These are phyloP conservation scores for Colletotrichum lini DNA, from an alignment of 2,329 filamentous ascomycete species.

Conservation along the genomic window DNA sequence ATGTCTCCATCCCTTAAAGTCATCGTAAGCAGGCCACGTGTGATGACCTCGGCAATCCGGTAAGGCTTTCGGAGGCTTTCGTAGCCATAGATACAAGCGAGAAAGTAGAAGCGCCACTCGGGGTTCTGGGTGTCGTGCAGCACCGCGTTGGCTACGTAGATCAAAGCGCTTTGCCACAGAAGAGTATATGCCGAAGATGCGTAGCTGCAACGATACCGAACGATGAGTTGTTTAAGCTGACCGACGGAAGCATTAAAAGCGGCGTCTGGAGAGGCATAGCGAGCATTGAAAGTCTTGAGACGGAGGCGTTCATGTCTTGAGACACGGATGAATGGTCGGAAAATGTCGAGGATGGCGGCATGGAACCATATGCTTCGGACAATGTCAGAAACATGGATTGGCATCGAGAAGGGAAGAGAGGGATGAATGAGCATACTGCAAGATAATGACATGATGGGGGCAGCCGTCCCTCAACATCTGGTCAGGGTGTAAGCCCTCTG, in stretches of 20 bases:
- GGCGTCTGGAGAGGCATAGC: slow-evolving; percentile 48
- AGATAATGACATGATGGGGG: slow-evolving; percentile 53
- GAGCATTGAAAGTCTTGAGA: slow-evolving; percentile 51
- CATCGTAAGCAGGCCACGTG: slow-evolving; percentile 54
- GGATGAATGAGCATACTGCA: slow-evolving; percentile 51
- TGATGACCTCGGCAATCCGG: slow-evolving; percentile 53
- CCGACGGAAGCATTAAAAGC: slow-evolving; percentile 53
- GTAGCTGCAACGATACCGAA: slow-evolving; percentile 53
- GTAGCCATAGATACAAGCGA: slow-evolving; percentile 57
- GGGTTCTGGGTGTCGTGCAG: slow-evolving; percentile 49
- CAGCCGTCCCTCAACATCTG: slow-evolving; percentile 47
- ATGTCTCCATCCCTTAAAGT: slow-evolving; percentile 52
- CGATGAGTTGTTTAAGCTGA: slow-evolving; percentile 56
- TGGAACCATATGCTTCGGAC: slow-evolving; percentile 57
- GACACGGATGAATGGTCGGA: slow-evolving; percentile 48
- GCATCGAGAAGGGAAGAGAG: background rate
- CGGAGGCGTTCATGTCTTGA: slow-evolving; percentile 18
- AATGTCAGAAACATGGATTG: background rate
- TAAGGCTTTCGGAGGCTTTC: slow-evolving; percentile 52
- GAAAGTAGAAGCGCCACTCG: slow-evolving; percentile 54
- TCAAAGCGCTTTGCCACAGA: slow-evolving; percentile 58
- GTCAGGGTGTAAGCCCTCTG: slow-evolving; percentile 48
- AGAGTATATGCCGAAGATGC: slow-evolving; percentile 53
- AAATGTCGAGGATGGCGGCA: slow-evolving; percentile 54
- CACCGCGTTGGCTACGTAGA: slow-evolving; percentile 57